Base-by-base conservation (phyloP, 208 protist species). In the Trypanosoma platydactyli region DNA sequence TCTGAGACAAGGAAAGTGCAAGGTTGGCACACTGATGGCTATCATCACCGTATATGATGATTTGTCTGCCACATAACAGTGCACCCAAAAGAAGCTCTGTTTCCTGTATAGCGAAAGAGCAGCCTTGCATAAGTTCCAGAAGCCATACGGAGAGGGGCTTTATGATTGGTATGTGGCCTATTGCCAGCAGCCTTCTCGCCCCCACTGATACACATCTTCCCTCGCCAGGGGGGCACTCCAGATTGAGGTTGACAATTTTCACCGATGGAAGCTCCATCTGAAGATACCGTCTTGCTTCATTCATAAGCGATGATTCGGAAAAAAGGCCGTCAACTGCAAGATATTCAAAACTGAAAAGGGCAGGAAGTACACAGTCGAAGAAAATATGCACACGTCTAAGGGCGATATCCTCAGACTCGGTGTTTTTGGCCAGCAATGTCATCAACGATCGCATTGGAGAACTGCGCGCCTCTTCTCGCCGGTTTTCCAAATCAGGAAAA, bases 1-100 rank as follows among this genome's bases (percentile, higher is more conserved):
- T 69, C 42, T 80, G 72, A 22, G 86, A 70, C 30, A 94, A 60
- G 0, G 84, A 55, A 60, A 89, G 53, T 13, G 69, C 84, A 7
- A 94, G 65, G 29, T 77, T 80, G 5, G 84, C 86, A 40, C 73
- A 79, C 25, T 83, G 73, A 22, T 55, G 52, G 25, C 71, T 70
- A 48, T 80, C 53, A 3, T 65, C 60, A 9, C 83, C 80, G 5
- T 73, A 74, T 22, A 94, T 69, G 27, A 91, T 4, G 53, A 94
- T 82, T 69, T 94, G 89, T 25, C 84, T 84, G 0, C 89, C 89
- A 41, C 56, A 69, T n/a, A 92, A 86, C 7, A 94, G 73, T 9
- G 81, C 78, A 22, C 61, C 20, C 40, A 94, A 48, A 61, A 94
- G 69, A 18, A 48, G n/a, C n/a, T 81, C 60, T 16, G 77, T 62